phyloP scores from a whole-genome alignment of 345 rosid species.

The Moringa oleifera region DNA sequence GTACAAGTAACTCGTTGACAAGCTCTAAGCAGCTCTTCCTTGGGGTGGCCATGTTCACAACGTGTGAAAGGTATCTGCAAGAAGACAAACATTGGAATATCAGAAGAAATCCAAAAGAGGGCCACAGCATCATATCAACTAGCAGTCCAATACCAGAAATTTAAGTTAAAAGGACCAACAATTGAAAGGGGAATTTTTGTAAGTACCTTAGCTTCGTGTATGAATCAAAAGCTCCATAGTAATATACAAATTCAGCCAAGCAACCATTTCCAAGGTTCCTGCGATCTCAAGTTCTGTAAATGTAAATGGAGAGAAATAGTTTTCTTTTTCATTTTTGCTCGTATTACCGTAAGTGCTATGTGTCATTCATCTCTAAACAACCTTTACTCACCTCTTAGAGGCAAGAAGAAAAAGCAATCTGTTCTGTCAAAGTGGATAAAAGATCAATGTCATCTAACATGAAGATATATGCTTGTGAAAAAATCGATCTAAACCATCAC shows the following conservation, averaged over 20 bases:
- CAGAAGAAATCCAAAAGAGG: not conserved
- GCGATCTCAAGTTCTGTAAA: slow-evolving; percentile 63
- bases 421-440: no score
- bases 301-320: no score
- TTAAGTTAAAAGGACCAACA: not conserved
- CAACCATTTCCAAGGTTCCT: slow-evolving; percentile 91
- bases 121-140: slow-evolving; percentile 1
- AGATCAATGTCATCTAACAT: no score
- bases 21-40: slow-evolving; percentile 66
- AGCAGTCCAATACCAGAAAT: not conserved
- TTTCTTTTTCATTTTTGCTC: no score
- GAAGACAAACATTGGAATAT: slow-evolving; percentile 5
- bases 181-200: slow-evolving; percentile 1
- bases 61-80: slow-evolving; percentile 55
- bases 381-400: no score
- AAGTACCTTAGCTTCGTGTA: no score
- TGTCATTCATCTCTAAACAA: no score
- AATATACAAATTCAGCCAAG: slow-evolving; percentile 62
- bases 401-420: no score
- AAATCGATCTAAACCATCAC: no score
- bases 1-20: no score
- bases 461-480: no score
- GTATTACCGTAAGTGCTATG: no score
- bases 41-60: slow-evolving; percentile 81
- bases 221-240: slow-evolving; percentile 67